Conservation (phyloP, 1,284 basidiomycete species). For the Leccinum subrobustum region DNA sequence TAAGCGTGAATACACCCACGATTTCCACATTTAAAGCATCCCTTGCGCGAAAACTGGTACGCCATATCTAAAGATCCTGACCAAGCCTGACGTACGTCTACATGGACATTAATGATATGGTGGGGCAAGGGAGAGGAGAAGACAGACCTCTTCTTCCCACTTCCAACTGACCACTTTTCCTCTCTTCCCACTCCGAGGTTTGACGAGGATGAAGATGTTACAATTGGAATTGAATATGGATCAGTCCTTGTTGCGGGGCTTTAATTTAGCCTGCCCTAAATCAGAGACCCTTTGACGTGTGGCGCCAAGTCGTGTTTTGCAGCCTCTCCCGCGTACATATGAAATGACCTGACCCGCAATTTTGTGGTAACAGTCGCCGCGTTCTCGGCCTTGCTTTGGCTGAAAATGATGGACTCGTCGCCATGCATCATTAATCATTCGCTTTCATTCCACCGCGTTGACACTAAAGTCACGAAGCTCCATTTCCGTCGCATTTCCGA, state of each 20-base stretch:
- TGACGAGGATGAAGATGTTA: slow-evolving; percentile 39
- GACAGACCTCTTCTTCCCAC: slow-evolving; percentile 43
- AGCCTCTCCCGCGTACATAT: slow-evolving; percentile 3
- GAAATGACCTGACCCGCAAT: slow-evolving; percentile 17
- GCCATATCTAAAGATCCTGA: slow-evolving; percentile 53
- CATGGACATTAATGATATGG: slow-evolving; percentile 10
- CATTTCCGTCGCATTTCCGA: slow-evolving; percentile 32
- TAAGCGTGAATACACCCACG: slow-evolving; percentile 47
- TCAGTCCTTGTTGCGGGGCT: slow-evolving; percentile 2
- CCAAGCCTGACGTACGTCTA: slow-evolving; percentile 26
- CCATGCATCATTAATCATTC: slow-evolving; percentile 6
- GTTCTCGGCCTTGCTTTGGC: slow-evolving; percentile 13
- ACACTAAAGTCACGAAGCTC: slow-evolving; percentile 18
- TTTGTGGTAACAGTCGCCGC: slow-evolving; percentile 4
- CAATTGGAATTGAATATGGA: slow-evolving; percentile 18
- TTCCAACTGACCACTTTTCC: slow-evolving; percentile 45
- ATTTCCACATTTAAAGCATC: slow-evolving; percentile 86
- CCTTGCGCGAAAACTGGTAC: slow-evolving; percentile 78
- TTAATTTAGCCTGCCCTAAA: slow-evolving; percentile 36
- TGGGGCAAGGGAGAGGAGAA: slow-evolving; percentile 1
- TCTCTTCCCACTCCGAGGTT: slow-evolving; percentile 42
- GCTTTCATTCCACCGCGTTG: slow-evolving; percentile 12
- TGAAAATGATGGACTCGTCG: slow-evolving; percentile 7
- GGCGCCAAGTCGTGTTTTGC: slow-evolving; percentile 17
- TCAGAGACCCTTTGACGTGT: slow-evolving; percentile 25